phyloP scores from a whole-genome alignment of 2,329 filamentous ascomycete genomes.

The Scleromitrula shiraiana region DNA sequence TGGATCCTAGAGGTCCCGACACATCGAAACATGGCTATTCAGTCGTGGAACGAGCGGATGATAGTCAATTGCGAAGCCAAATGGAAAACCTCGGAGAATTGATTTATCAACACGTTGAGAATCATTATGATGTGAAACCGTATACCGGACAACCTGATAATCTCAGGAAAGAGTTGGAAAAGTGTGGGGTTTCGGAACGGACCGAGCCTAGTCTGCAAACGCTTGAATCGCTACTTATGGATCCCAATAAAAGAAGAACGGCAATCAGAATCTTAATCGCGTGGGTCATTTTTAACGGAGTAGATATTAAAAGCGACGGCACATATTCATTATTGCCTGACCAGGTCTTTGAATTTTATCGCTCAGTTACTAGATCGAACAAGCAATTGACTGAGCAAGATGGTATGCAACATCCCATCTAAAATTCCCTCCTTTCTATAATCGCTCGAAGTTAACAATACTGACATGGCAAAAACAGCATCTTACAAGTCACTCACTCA shows the following conservation, averaged over 20 bases:
- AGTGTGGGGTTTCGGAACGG: neutral
- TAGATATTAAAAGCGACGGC: neutral
- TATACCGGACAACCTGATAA: neutral
- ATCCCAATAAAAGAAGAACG: neutral
- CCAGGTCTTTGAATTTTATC: neutral
- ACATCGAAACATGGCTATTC: slow-evolving; percentile 24
- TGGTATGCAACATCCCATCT: neutral
- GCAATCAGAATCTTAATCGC: slow-evolving; percentile 4
- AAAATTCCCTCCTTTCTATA: neutral
- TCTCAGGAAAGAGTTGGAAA: neutral
- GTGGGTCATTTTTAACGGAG: neutral
- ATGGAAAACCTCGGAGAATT: slow-evolving; percentile 31
- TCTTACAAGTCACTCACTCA: neutral
- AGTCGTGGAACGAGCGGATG: slow-evolving; percentile 31
- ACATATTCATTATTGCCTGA: slow-evolving; percentile 4
- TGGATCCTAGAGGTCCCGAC: neutral
- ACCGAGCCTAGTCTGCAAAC: neutral
- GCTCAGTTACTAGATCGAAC: neutral
- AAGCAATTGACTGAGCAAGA: neutral
- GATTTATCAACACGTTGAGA: slow-evolving; percentile 35
- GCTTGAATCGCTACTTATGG: neutral
- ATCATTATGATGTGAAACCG: slow-evolving; percentile 29
- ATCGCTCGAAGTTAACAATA: neutral
- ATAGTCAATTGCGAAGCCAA: slow-evolving; percentile 31
- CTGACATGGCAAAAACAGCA: neutral